Conservation (phyloP, 2,329 filamentous ascomycete genomes). For the Paramyrothecium sp. region DNA sequence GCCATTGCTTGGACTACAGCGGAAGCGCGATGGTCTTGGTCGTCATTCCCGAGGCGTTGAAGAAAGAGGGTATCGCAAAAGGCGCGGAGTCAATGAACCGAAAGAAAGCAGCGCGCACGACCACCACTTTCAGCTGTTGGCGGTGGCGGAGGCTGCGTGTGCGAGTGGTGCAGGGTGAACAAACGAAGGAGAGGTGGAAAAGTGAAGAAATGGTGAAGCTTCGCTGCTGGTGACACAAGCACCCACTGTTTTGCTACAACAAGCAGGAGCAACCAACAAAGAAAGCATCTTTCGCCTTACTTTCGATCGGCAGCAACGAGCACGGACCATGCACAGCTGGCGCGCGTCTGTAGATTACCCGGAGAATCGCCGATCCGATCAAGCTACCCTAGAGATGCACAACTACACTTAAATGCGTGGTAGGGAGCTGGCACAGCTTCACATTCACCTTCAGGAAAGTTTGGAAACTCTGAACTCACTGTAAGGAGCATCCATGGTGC, state of each 20-base stretch:
- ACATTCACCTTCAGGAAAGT: no score
- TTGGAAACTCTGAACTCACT: no score
- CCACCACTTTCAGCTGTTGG: not conserved
- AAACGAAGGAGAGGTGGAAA: not conserved
- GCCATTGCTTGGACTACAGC: conserved; percentile 32
- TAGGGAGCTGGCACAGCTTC: no score
- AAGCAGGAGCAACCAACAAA: not conserved
- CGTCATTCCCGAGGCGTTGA: not conserved
- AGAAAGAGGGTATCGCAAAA: not conserved
- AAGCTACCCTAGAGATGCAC: not conserved
- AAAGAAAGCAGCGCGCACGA: not conserved
- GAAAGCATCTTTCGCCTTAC: not conserved
- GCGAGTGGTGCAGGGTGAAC: not conserved
- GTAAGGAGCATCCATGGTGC: no score
- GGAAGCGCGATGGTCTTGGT: not conserved
- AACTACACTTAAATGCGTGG: no score
- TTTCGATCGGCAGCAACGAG: not conserved
- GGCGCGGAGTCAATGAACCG: not conserved
- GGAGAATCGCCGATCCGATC: not conserved
- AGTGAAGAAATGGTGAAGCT: not conserved
- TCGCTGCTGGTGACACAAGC: not conserved
- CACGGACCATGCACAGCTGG: not conserved
- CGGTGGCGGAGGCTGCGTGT: not conserved
- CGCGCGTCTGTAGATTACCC: not conserved
- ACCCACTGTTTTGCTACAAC: not conserved